Conservation (phyloP, 2,329 filamentous ascomycete species). For the Juglanconis sp. region DNA sequence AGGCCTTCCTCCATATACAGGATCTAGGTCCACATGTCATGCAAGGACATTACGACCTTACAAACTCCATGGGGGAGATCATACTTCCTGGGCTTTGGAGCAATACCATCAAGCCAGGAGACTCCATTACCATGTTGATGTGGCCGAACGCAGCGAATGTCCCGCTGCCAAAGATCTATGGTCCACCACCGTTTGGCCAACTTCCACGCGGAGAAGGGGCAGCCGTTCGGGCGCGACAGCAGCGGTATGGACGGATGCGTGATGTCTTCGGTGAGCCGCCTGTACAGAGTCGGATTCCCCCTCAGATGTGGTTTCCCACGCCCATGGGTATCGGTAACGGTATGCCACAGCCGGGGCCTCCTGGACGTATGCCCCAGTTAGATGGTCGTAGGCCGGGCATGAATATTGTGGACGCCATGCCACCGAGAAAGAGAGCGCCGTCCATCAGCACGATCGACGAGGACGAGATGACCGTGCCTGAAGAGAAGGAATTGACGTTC, state of each 20-base stretch:
- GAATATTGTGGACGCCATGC: no score
- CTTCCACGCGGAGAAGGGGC: background rate
- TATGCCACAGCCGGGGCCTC: no score
- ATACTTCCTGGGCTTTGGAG: constrained; percentile 6
- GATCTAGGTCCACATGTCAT: background rate
- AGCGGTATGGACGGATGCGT: background rate
- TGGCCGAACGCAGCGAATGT: background rate
- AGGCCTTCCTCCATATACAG: background rate
- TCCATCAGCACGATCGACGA: background rate
- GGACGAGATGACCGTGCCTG: background rate
- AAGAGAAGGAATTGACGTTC: constrained; percentile 10
- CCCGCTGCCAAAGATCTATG: background rate
- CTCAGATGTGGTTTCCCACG: no score
- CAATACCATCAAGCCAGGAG: constrained; percentile 6
- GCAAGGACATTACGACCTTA: constrained; percentile 6
- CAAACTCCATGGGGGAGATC: background rate
- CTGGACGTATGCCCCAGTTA: no score
- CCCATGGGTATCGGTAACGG: no score
- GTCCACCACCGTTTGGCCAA: background rate
- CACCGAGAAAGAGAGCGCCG: background rate
- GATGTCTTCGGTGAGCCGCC: background rate
- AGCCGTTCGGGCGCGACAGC: background rate
- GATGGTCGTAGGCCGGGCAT: no score
- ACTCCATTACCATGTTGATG: constrained; percentile 8
- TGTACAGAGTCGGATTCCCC: no score